Evolutionary conservation across 768 basidiomycete genomes (phyloP).

Genomic region (Kwoniella sp.): DNA sequence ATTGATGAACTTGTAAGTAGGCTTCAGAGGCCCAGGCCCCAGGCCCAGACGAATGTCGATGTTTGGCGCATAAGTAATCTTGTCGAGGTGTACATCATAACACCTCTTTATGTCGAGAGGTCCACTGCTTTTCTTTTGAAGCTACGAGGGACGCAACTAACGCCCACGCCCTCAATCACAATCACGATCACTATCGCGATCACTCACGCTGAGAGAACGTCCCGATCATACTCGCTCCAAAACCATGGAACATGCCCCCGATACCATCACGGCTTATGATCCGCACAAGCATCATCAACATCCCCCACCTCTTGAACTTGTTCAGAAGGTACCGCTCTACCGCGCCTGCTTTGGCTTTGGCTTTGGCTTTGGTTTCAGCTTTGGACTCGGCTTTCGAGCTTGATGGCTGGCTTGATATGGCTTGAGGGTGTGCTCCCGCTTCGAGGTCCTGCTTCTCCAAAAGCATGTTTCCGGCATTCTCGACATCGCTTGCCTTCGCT

Average conservation of each 20-base stretch:
- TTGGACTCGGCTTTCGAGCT: background rate
- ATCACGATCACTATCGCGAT: background rate
- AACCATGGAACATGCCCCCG: conserved; percentile 82
- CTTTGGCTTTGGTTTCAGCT: background rate
- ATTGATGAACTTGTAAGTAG: no score
- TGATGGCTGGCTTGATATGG: background rate
- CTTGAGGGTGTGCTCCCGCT: background rate
- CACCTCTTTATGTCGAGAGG: no score
- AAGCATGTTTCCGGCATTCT: no score
- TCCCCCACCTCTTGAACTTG: conserved; percentile 57
- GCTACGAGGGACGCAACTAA: no score
- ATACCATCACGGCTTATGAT: conserved; percentile 82
- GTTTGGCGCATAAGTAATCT: no score
- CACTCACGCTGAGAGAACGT: conserved; percentile 93
- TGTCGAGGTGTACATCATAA: no score
- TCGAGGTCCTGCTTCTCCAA: background rate
- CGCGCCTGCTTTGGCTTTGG: background rate
- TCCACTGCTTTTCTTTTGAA: no score
- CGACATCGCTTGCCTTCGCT: background rate
- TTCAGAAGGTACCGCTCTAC: background rate
- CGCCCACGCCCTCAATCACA: no score
- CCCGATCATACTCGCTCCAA: conserved; percentile 95
- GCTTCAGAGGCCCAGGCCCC: no score
- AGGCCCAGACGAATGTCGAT: no score
- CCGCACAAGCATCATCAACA: conserved; percentile 67